Base-by-base conservation (phyloP, 2,329 filamentous ascomycete genomes). In the Claviceps sp. region DNA sequence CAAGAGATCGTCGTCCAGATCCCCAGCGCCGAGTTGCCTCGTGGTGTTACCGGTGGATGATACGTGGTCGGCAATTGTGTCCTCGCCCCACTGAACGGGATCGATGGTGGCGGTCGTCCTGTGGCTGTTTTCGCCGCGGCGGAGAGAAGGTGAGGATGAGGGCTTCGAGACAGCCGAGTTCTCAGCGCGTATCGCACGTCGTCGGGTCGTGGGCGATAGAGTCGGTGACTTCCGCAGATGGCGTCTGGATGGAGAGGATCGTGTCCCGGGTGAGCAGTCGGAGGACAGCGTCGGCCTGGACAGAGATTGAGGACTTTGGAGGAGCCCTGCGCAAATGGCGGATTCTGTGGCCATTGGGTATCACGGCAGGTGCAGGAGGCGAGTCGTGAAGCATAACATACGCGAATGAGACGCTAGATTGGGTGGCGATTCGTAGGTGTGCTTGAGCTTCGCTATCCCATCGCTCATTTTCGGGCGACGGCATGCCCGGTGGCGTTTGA, bases 1-100 rank as follows among this genome's bases (percentile, higher is more conserved):
- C 19, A 68, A 55, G 39, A 59, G 59, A 16, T 56, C 52, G 42
- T 64, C 58, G 24, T 65, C 61, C 19, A 34, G 30, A 48, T 7
- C 17, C 8, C 34, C n/a, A 10, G 46, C 11, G 47, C 30, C 13
- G 37, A 34, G 17, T 22, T 19, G 17, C 16, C 39, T 50, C 26
- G 49, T 10, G 14, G 40, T 17, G 50, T 11, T 10, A 48, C 24
- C 42, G 22, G 30, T 10, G 17, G 47, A 17, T 14, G 52, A 40
- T 30, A 38, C 16, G 38, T 50, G 45, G 40, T 51, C 38, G 39
- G 48, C 38, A 41, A 55, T 46, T 50, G 39, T 54, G 48, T 59
- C 55, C 19, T 54, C 24, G 13, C 48, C 51, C 55, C 56, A 56
- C 37, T 52, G 38, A 17, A 39, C 16, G 10, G 51, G 40, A 17